phyloP scores from a whole-genome alignment of 768 basidiomycete genomes.

The Panaeolus papilionaceus region DNA sequence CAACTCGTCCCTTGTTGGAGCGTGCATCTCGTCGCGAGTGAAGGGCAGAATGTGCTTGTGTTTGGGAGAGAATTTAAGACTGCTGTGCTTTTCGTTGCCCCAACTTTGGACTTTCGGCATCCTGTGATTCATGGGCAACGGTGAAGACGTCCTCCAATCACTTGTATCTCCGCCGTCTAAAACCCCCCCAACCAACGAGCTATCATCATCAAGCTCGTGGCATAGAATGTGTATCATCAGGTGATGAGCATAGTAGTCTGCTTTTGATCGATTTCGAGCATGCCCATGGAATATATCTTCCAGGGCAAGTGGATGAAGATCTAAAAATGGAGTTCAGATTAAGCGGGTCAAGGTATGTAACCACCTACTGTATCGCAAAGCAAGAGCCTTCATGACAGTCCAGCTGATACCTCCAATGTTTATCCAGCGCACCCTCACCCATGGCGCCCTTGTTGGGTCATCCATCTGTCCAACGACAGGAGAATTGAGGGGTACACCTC shows the following conservation, averaged over 20 bases:
- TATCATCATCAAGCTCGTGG: conserved; percentile 54
- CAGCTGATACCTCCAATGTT: conserved; percentile 74
- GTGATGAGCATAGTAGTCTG: conserved; percentile 73
- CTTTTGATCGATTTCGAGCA: conserved; percentile 65
- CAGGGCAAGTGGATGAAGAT: conserved; percentile 72
- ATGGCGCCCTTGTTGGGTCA: conserved; percentile 51
- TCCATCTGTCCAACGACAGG: background rate
- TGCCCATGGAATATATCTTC: conserved; percentile 72
- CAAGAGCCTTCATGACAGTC: conserved; percentile 75
- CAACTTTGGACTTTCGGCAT: background rate
- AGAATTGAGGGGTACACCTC: conserved; percentile 30
- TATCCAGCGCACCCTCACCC: conserved; percentile 79
- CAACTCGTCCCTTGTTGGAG: background rate
- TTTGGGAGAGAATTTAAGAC: background rate
- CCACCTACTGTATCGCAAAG: conserved; percentile 64
- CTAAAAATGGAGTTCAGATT: conserved; percentile 36
- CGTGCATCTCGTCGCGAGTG: background rate
- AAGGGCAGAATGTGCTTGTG: background rate
- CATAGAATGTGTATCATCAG: conserved; percentile 76
- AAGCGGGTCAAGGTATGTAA: background rate
- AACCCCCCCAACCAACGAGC: background rate
- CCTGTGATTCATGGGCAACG: background rate
- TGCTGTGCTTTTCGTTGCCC: no score
- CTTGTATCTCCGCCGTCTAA: conserved; percentile 30
- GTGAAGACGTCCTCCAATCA: background rate